Base-by-base conservation (phyloP, 305 asterid species). In the Solanum aculeatissimum region DNA sequence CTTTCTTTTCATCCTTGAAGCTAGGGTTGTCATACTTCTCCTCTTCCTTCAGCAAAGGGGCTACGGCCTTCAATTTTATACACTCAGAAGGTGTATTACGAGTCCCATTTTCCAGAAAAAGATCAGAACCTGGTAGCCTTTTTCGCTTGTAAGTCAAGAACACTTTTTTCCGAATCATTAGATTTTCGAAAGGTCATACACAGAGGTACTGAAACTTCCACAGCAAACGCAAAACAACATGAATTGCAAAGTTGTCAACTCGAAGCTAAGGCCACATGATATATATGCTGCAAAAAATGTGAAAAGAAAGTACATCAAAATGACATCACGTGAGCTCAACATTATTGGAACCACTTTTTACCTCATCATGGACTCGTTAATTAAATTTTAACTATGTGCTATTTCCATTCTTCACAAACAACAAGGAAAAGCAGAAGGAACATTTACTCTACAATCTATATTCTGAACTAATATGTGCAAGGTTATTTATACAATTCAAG, bases 111-210 rank as follows among this genome's bases (percentile, higher is more conserved):
- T 71, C 42, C 80, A 23, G 81, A 83, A 85, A 80, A 87, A 81
- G 84, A 53, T 85, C 91, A 42, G 86, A 83, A 84, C 92, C 83
- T 68, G 88, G 88, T 57, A 49, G 86, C 85, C 93, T 89, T 90
- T 88, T 92, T 84, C 96, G 87, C 91, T 91, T 94, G 92, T 94
- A 94, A 38, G 98, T 94, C 85, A 94, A 58, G 86, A 92, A 86
- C 81, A 90, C 89, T 86, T 92, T 91, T 83, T 89, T 87, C 49
- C 90, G 91, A 94, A 90, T 90, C 89, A 84, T 89, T 83, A 42
- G 54, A 45, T 23, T 83, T 83, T 85, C 13, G 58, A 54, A 49
- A 69, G 40, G 55, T 54, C 71, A 14, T 27, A 25, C 70, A 62
- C 27, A 51, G 8, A 77, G 54, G 53, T 63, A 25, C 29, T 14